Conservation (phyloP, 2,329 filamentous ascomycete genomes). For the Penicillium sp. region DNA sequence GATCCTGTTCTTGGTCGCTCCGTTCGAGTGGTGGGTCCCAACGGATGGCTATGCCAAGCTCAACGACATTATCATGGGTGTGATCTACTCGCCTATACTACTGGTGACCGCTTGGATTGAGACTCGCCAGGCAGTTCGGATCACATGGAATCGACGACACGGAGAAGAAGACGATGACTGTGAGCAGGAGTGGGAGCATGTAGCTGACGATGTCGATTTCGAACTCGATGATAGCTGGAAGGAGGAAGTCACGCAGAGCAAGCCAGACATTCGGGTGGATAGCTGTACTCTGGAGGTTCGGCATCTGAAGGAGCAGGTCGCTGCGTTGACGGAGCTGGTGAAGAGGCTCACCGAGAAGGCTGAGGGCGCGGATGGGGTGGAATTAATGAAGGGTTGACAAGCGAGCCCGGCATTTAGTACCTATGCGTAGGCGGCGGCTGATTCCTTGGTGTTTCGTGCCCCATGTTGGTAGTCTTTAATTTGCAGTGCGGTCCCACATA, state of each 20-base stretch:
- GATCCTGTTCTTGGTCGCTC: conserved; percentile 73
- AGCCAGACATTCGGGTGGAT: conserved; percentile 81
- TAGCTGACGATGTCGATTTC: conserved; percentile 69
- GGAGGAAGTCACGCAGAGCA: conserved; percentile 73
- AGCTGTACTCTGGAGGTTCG: conserved; percentile 67
- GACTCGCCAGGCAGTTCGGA: conserved; percentile 63
- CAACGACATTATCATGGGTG: conserved; percentile 85
- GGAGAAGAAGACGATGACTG: conserved; percentile 90
- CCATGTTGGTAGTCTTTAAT: too few relatives aligned
- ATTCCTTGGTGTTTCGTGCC: too few relatives aligned
- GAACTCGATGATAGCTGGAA: conserved; percentile 78
- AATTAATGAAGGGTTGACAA: neutral
- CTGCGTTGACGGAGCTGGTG: conserved; percentile 65
- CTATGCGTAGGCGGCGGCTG: too few relatives aligned
- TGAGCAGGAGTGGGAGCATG: conserved; percentile 90
- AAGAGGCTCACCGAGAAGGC: conserved; percentile 54
- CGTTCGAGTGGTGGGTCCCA: conserved; percentile 96
- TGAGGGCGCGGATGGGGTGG: neutral
- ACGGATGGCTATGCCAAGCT: conserved; percentile 71
- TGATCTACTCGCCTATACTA: conserved; percentile 82
- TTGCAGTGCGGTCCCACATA: too few relatives aligned
- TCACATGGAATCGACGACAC: conserved; percentile 71
- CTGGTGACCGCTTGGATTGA: conserved; percentile 75
- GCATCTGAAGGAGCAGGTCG: conserved; percentile 53
- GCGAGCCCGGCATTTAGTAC: neutral